Base-by-base conservation (phyloP, 2,329 filamentous ascomycete genomes). In the Claviceps arundinis region DNA sequence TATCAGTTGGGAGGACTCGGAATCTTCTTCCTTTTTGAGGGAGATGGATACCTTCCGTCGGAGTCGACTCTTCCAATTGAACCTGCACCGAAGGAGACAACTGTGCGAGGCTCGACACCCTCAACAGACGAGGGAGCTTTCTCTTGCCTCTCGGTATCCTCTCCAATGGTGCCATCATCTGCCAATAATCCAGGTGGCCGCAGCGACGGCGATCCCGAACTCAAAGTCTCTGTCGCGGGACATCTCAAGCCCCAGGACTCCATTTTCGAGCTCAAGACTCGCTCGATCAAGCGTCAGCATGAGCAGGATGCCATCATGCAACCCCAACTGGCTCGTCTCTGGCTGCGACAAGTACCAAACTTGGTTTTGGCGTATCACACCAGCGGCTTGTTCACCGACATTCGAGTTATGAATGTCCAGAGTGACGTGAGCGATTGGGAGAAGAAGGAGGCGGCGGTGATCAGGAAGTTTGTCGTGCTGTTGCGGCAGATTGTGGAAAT, bases 211-310 rank as follows among this genome's bases (percentile, higher is more conserved):
- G 52, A 53, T 13, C 4, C 49, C 1, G 54, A 67, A 4, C 58
- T 63, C 0, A 22, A 24, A 22, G 13, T 37, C 30, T 37, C 17
- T 6, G 8, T 4, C 30, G 17, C n/a, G 3, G 45, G 45, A 37
- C 2, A 47, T 6, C 11, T 47, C 5, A 11, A 16, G 11, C 17
- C 17, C 11, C 70, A 72, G 17, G 45, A 56, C 0, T 52, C 56
- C 1, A 42, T 73, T 14, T 71, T 74, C 47, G 72, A 74, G 37
- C 61, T 74, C 54, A 74, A 74, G 59, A 74, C 72, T 0, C 67
- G 72, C 26, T 66, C 61, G 19, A 51, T 57, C 5, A 47, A 38
- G 30, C 58, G 57, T n/a, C n/a, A 7, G 4, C 1, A 2, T 34
- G 45, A 50, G n/a, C 59, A 60, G 2, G 61, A 68, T 47, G 60